Evolutionary conservation across 2,329 filamentous ascomycete genomes (phyloP), one percentile per base, ranked within the genome.

Genomic region (Paraphoma chrysanthemicola): DNA sequence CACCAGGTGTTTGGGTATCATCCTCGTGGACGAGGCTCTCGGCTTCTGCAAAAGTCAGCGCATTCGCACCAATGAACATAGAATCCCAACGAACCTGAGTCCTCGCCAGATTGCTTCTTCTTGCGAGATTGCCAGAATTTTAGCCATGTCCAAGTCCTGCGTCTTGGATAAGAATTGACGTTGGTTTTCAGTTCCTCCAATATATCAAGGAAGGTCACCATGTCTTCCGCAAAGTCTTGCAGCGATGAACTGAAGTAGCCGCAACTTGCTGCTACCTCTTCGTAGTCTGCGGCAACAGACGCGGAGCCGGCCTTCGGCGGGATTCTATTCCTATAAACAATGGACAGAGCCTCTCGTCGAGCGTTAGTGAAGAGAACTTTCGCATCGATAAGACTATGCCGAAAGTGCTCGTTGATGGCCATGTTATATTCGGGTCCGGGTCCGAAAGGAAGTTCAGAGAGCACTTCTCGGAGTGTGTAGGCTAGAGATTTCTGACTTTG

Each of bases 211-310:
- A 96, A 95, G 11, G 85, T 86, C 63, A 91, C 87, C 79, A 96
- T 90, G 71, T 97, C 93, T 71, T 96, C 91, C 0, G 92, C 93
- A 70, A 98, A 94, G 64, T 95, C 91, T 60, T 95, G 86, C 28
- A 99, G 81, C 43, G 91, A 96, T 73, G 95, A 97, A 71, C 91
- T 94, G 72, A 98, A 99, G 77, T 98, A 93, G 0, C 95, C 94
- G 70, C 95, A 99, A 54, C 93, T 96, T n/a, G 95, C 94, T 41
- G 94, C 93, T 10, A 98, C 93, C 76, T 99, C 95, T 74, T 99
- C 95, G 54, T 97, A 93, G 74, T 98, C 95, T 2, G 94, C 95
- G 71, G 96, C 90, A 8, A 94, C 85, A 59, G 90, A 90, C 50
- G 92, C 84, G 0, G 90, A 88, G 42, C 87, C 85, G 3, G 87